phyloP scores from a whole-genome alignment of 1,139 yeast genomes.

The Pichia sp. region DNA sequence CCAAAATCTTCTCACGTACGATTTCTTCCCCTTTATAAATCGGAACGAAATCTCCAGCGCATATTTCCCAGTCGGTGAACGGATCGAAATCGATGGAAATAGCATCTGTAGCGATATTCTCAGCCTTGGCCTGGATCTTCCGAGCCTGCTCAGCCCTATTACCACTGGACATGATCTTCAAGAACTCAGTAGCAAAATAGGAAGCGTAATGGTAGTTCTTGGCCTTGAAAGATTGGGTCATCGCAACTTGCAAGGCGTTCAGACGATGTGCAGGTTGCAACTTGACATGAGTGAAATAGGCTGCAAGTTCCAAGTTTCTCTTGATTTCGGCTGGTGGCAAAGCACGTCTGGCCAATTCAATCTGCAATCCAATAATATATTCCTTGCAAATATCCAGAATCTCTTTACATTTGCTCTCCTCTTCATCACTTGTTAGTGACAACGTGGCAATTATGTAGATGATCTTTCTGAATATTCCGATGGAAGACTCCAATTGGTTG shows the following conservation, averaged over 20 bases:
- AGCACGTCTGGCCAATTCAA: conserved; percentile 83
- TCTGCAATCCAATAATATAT: conserved; percentile 85
- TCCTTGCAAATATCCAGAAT: conserved; percentile 75
- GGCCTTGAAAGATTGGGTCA: conserved; percentile 84
- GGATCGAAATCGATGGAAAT: conserved; percentile 90
- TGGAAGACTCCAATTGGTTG: conserved; percentile 78
- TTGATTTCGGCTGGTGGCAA: conserved; percentile 66
- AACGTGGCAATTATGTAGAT: conserved; percentile 71
- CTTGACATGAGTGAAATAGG: conserved; percentile 84
- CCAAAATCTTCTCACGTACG: conserved; percentile 81
- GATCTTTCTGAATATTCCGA: conserved; percentile 70
- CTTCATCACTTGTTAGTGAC: conserved; percentile 68
- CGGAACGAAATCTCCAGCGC: conserved; percentile 85
- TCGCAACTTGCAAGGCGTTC: conserved; percentile 90
- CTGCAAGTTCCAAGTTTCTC: conserved; percentile 90
- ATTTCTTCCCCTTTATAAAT: conserved; percentile 71
- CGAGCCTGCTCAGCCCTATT: conserved; percentile 86
- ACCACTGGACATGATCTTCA: conserved; percentile 64
- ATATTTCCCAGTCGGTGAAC: conserved; percentile 83
- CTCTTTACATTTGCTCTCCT: conserved; percentile 71
- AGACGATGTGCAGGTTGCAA: conserved; percentile 79
- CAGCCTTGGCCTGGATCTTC: conserved; percentile 76
- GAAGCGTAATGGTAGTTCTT: conserved; percentile 88
- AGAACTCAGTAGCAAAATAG: conserved; percentile 79
- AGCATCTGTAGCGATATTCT: conserved; percentile 76